Evolutionary conservation across 139 green algal species (phyloP).

Genomic region (Marvania coccoides): DNA sequence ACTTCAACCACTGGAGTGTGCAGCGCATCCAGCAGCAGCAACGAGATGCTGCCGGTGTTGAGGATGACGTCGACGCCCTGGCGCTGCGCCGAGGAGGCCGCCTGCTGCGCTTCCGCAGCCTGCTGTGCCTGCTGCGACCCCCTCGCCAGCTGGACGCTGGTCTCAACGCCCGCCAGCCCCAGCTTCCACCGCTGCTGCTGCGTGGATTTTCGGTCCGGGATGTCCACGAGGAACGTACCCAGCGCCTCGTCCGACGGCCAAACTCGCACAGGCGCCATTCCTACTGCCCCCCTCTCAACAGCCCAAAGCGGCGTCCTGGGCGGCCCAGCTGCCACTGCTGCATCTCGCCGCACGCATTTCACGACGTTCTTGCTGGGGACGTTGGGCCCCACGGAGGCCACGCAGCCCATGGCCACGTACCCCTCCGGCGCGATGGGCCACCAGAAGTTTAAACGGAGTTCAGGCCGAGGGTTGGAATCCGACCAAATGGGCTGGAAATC

Average conservation of each 20-base stretch:
- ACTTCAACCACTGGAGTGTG: slow-evolving; percentile 54
- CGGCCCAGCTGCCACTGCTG: background rate
- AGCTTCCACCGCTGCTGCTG: background rate
- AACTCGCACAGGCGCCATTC: slow-evolving; percentile 12
- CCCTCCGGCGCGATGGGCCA: slow-evolving; percentile 58
- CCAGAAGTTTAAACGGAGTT: slow-evolving; percentile 61
- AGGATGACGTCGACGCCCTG: slow-evolving; percentile 42
- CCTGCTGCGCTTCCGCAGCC: background rate
- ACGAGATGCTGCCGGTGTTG: slow-evolving; percentile 16
- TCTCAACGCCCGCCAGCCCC: background rate
- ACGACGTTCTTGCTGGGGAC: slow-evolving; percentile 12
- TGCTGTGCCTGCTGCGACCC: background rate
- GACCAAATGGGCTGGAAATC: slow-evolving; percentile 32
- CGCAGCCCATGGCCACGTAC: slow-evolving; percentile 72
- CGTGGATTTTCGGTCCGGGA: background rate
- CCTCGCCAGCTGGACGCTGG: background rate
- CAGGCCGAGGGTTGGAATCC: slow-evolving; percentile 3
- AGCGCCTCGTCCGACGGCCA: slow-evolving; percentile 57
- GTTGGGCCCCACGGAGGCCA: slow-evolving; percentile 33
- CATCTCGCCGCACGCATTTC: slow-evolving; percentile 18
- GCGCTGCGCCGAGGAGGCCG: background rate
- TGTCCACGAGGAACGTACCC: slow-evolving; percentile 36
- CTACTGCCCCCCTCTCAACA: background rate
- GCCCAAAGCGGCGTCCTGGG: slow-evolving; percentile 4
- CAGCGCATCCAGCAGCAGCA: slow-evolving; percentile 53